Conservation (phyloP, 2,329 filamentous ascomycete species). For the Mollisiaceae sp. region DNA sequence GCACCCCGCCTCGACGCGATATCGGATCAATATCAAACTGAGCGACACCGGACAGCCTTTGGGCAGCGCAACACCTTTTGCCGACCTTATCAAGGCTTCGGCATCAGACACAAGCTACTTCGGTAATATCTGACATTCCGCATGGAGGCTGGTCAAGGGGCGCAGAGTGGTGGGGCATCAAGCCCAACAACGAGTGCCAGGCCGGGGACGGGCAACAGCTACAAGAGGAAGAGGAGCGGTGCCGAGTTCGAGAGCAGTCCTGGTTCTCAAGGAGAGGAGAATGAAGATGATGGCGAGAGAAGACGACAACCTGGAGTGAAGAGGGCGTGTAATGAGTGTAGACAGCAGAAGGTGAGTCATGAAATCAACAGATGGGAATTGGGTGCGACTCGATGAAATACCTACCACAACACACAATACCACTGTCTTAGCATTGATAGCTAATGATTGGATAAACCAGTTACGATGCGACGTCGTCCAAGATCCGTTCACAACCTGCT, state of each 20-base stretch:
- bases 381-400: slow-evolving; percentile 19
- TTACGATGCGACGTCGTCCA: slow-evolving; percentile 84
- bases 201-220: slow-evolving; percentile 37
- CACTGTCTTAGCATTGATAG: slow-evolving; percentile 13
- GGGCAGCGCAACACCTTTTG: slow-evolving; percentile 29
- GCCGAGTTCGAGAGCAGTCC: slow-evolving; percentile 63
- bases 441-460: slow-evolving; percentile 49
- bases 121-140: slow-evolving; percentile 26
- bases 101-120: slow-evolving; percentile 21
- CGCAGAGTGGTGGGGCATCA: slow-evolving; percentile 34
- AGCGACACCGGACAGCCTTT: slow-evolving; percentile 39
- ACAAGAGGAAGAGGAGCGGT: slow-evolving; percentile 65
- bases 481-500: slow-evolving; percentile 79
- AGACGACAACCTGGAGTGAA: slow-evolving; percentile 73
- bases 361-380: slow-evolving; percentile 14
- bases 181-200: slow-evolving; percentile 38
- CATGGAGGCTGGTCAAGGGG: slow-evolving; percentile 38
- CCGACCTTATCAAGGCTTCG: slow-evolving; percentile 23
- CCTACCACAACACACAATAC: slow-evolving; percentile 10
- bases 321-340: slow-evolving; percentile 82
- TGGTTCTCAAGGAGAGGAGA: slow-evolving; percentile 60
- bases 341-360: slow-evolving; percentile 78
- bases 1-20: slow-evolving; percentile 11
- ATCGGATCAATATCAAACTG: slow-evolving; percentile 15
- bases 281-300: slow-evolving; percentile 60